phyloP scores from a whole-genome alignment of 2,329 filamentous ascomycete genomes.

The Dactylellina cionopaga region DNA sequence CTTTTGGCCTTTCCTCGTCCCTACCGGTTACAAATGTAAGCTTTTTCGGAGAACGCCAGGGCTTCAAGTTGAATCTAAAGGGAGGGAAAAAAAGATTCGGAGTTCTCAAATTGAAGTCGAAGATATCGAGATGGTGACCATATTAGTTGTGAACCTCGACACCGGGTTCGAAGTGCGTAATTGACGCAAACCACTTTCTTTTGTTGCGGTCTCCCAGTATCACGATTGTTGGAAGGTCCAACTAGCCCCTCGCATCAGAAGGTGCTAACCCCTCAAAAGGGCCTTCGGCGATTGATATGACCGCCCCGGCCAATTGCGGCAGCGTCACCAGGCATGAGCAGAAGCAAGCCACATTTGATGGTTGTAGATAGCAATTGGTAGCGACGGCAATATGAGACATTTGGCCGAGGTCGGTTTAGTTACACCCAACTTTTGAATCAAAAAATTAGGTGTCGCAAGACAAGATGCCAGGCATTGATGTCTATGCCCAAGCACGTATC shows the following conservation, averaged over 20 bases:
- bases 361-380: constrained; percentile 46
- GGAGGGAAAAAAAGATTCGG: neutral
- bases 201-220: constrained; percentile 1
- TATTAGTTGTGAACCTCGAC: too few relatives aligned
- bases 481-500: constrained; percentile 33
- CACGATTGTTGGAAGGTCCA: constrained; percentile 25
- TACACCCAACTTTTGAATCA: constrained; percentile 22
- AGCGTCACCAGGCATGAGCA: constrained; percentile 42
- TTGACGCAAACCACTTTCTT: constrained; percentile 21
- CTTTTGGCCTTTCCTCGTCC: constrained; percentile 43
- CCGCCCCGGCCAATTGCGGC: constrained; percentile 47
- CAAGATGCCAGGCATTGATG: constrained; percentile 37
- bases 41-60: neutral
- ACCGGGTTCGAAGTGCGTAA: constrained; percentile 5
- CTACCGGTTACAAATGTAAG: constrained; percentile 3
- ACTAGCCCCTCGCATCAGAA: constrained; percentile 32
- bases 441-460: constrained; percentile 29
- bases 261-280: constrained; percentile 22
- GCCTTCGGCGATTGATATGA: constrained; percentile 51
- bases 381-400: constrained; percentile 51
- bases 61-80: constrained; percentile 1
- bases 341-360: constrained; percentile 41
- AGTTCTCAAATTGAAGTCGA: constrained; percentile 19
- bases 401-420: constrained; percentile 34
- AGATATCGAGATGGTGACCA: constrained; percentile 1